A percentile compares a stretch with the other conserved stretches of the same genome.
phyloP scores from a whole-genome alignment of 2,329 filamentous ascomycete genomes.

The Magnaporthales sp. region DNA sequence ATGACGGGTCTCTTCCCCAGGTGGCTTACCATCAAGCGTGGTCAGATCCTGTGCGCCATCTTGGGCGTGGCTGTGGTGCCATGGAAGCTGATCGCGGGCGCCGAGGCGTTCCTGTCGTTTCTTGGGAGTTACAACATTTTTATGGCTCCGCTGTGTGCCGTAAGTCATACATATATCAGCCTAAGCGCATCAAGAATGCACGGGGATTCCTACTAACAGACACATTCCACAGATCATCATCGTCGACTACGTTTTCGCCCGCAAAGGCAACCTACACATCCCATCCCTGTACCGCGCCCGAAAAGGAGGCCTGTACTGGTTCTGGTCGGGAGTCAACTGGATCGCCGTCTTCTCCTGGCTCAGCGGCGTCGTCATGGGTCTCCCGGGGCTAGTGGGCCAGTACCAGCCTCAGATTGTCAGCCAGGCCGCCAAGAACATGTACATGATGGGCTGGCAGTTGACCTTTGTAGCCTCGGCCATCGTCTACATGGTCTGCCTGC shows the following conservation, averaged over 20 bases:
- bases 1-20: slow-evolving; percentile 24
- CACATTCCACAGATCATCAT: slow-evolving; percentile 7
- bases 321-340: slow-evolving; percentile 22
- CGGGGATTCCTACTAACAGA: too few relatives aligned
- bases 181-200: too few relatives aligned
- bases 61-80: slow-evolving; percentile 14
- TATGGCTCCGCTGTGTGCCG: slow-evolving; percentile 9
- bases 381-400: slow-evolving; percentile 24
- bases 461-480: slow-evolving; percentile 18
- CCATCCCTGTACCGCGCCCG: slow-evolving; percentile 6
- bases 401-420: slow-evolving; percentile 20
- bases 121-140: slow-evolving; percentile 14
- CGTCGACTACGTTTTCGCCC: slow-evolving; percentile 15
- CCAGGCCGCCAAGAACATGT: slow-evolving; percentile 19
- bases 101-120: slow-evolving; percentile 14
- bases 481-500: slow-evolving; percentile 14
- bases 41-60: slow-evolving; percentile 17
- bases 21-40: slow-evolving; percentile 26
- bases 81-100: slow-evolving; percentile 16
- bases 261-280: slow-evolving; percentile 10
- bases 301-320: slow-evolving; percentile 15
- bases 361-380: slow-evolving; percentile 22
- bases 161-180: too few relatives aligned
- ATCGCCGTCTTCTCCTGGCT: slow-evolving; percentile 23
- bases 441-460: slow-evolving; percentile 24